Evolutionary conservation across 1,139 yeast species (phyloP).

Genomic region (Pichia terricola): DNA sequence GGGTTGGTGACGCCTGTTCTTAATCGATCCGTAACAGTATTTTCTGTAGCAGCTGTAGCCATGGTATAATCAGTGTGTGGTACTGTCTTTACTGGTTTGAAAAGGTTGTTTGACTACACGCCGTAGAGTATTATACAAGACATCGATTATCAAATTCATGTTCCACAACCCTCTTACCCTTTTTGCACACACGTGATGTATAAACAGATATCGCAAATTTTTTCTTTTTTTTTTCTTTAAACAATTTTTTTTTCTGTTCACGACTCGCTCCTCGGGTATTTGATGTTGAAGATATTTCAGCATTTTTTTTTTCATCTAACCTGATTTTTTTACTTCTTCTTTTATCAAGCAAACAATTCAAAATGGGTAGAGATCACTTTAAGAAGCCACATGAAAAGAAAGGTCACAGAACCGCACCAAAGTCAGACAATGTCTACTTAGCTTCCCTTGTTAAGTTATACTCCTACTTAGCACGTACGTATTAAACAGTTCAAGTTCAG

Average conservation of each 20-base stretch:
- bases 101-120: no score
- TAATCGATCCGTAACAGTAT: slow-evolving; percentile 14
- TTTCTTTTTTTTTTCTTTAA: no score
- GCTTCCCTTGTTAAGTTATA: slow-evolving; percentile 94
- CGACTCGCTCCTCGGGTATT: no score
- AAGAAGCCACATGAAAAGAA: slow-evolving; percentile 86
- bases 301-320: not conserved
- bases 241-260: no score
- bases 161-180: no score
- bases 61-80: no score
- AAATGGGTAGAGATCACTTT: slow-evolving; percentile 98
- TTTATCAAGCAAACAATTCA: slow-evolving; percentile 14
- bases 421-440: slow-evolving; percentile 98
- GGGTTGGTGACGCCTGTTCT: slow-evolving; percentile 60
- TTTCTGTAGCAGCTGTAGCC: not conserved
- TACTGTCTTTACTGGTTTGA: no score
- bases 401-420: slow-evolving; percentile 98
- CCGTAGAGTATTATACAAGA: no score
- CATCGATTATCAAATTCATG: no score
- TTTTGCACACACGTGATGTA: no score
- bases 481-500: slow-evolving; percentile 1
- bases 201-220: no score
- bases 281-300: no score
- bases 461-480: slow-evolving; percentile 99
- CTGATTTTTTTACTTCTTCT: not conserved